phyloP scores from a whole-genome alignment of 176 grass and related monocot genomes.

The Guadua angustifolia region DNA sequence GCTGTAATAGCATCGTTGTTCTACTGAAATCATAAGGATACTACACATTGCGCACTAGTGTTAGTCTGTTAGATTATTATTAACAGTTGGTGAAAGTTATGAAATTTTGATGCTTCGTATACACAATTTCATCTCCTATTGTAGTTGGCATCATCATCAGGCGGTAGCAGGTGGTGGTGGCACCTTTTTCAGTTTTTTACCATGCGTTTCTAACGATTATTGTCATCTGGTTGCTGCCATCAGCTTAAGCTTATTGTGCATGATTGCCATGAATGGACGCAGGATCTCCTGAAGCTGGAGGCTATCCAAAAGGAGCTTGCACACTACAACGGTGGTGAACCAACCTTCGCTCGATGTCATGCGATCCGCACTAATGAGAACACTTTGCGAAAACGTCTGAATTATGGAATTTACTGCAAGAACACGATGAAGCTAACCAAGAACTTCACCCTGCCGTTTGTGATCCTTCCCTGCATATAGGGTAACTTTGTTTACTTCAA shows the following conservation, averaged over 20 bases:
- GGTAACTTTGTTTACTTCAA: no score
- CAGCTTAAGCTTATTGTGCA: slow-evolving; percentile 15
- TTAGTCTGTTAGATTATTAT: background rate
- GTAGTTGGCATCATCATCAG: background rate
- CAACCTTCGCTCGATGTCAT: slow-evolving; percentile 71
- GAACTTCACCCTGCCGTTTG: no score
- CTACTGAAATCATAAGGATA: background rate
- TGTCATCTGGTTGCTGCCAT: background rate
- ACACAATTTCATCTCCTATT: background rate
- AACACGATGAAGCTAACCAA: no score
- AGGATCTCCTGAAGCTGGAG: slow-evolving; percentile 83
- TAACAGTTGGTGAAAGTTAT: no score
- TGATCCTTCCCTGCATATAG: no score
- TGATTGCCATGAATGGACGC: slow-evolving; percentile 39
- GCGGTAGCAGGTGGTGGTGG: background rate
- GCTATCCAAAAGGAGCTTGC: slow-evolving; percentile 51
- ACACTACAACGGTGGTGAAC: slow-evolving; percentile 52
- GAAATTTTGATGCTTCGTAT: no score
- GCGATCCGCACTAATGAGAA: slow-evolving; percentile 62
- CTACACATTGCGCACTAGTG: background rate
- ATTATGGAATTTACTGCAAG: slow-evolving; percentile 68
- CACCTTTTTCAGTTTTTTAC: background rate
- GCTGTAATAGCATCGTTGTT: no score
- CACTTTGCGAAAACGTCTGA: slow-evolving; percentile 59
- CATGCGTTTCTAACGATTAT: background rate